Conservation (phyloP, 352 stramenopile species). For the Blastocystis sp. region DNA sequence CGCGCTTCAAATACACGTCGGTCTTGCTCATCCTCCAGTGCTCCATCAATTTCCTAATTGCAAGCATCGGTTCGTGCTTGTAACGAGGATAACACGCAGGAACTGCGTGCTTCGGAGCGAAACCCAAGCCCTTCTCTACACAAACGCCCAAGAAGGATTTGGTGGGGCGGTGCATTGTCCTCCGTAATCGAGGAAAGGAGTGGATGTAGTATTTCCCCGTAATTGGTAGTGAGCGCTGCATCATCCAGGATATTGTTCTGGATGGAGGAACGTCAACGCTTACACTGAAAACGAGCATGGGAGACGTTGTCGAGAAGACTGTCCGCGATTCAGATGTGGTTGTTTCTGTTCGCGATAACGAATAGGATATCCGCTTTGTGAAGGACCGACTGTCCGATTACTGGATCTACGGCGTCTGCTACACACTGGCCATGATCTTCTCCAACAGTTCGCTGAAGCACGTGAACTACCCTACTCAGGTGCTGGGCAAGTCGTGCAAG, state of each 20-base stretch:
- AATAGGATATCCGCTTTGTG: slow-evolving; percentile 49
- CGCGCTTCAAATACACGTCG: slow-evolving; percentile 53
- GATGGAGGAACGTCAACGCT: slow-evolving; percentile 1
- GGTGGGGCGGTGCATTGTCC: neutral
- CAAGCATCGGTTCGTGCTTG: neutral
- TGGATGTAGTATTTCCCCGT: neutral
- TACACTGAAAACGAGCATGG: neutral
- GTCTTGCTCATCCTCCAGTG: slow-evolving; percentile 52
- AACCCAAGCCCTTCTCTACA: slow-evolving; percentile 5
- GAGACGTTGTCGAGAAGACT: slow-evolving; percentile 13
- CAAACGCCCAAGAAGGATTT: slow-evolving; percentile 58
- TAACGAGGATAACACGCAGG: neutral
- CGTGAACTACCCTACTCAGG: slow-evolving; percentile 92
- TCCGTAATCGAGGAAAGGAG: slow-evolving; percentile 29
- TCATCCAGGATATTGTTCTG: slow-evolving; percentile 24
- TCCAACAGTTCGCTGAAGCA: slow-evolving; percentile 86
- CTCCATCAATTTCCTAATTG: slow-evolving; percentile 58
- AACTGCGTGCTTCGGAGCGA: neutral
- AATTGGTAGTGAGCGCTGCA: slow-evolving; percentile 19
- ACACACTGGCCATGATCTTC: slow-evolving; percentile 84
- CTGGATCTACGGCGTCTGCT: slow-evolving; percentile 73
- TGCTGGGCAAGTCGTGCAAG: slow-evolving; percentile 96
- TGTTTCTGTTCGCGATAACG: neutral
- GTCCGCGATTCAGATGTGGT: slow-evolving; percentile 4
- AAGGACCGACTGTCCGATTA: slow-evolving; percentile 33